A percentile compares a stretch with the other conserved stretches of the same genome.
Conservation (phyloP, 768 basidiomycete genomes). For the Boletales sp. region DNA sequence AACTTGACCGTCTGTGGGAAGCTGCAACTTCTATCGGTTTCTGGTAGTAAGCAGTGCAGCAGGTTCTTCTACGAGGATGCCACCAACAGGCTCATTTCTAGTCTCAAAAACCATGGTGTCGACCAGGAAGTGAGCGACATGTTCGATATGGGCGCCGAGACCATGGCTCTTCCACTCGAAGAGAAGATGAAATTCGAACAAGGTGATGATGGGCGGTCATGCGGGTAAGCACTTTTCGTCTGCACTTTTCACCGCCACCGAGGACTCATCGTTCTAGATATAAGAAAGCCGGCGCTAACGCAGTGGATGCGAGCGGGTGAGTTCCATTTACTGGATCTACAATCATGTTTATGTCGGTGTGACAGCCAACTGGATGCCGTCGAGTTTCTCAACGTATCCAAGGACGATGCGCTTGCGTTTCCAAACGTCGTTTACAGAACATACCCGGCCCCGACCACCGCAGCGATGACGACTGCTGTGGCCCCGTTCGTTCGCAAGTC, state of each 20-base stretch:
- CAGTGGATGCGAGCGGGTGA: constrained; percentile 55
- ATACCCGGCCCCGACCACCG: constrained; percentile 53
- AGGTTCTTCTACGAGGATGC: too few species aligned
- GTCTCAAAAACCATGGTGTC: constrained; percentile 43
- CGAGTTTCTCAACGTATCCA: constrained; percentile 65
- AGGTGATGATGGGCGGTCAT: constrained; percentile 39
- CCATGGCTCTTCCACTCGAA: constrained; percentile 38
- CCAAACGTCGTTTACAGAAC: constrained; percentile 49
- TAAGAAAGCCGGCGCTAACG: constrained; percentile 61
- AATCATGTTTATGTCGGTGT: not conserved
- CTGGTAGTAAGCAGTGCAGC: constrained; percentile 44
- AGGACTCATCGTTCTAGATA: constrained; percentile 34
- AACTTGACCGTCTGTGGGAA: constrained; percentile 43
- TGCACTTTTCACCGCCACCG: not conserved
- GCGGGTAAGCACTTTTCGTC: constrained; percentile 25
- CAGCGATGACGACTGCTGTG: constrained; percentile 48
- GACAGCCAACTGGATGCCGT: constrained; percentile 40
- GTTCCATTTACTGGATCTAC: not conserved
- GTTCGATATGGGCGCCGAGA: constrained; percentile 42
- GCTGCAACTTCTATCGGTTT: constrained; percentile 49
- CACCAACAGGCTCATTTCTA: constrained; percentile 8
- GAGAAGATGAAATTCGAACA: constrained; percentile 44
- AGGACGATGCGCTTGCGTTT: constrained; percentile 65
- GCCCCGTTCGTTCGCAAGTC: constrained; percentile 57
- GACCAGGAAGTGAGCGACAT: constrained; percentile 34